These are phyloP conservation scores for Akanthomyces lecanii DNA, from an alignment of 2,329 filamentous ascomycete species.

Conservation along the genomic window DNA sequence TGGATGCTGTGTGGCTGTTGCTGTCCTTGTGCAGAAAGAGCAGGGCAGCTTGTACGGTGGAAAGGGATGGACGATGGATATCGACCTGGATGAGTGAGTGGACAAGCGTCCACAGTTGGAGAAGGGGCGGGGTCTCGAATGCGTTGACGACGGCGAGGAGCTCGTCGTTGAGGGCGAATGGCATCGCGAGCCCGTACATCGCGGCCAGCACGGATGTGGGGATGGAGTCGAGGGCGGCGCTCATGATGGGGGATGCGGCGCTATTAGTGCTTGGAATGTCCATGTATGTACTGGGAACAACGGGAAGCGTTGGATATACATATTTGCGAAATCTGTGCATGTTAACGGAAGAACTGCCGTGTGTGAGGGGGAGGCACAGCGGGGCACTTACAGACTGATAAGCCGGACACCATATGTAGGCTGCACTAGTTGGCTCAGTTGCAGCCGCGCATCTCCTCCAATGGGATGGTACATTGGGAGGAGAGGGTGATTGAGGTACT, in stretches of 20 bases:
- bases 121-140: constrained; percentile 5
- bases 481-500: constrained; percentile 1
- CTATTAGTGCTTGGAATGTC: not conserved
- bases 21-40: constrained; percentile 18
- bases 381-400: constrained; percentile 13
- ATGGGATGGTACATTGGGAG: not conserved
- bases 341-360: not conserved
- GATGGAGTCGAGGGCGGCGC: constrained; percentile 9
- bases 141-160: constrained; percentile 10
- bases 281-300: constrained; percentile 17
- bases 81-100: constrained; percentile 14
- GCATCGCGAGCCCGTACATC: constrained; percentile 19
- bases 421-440: constrained; percentile 12
- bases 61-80: constrained; percentile 12
- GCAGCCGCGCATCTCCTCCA: not conserved
- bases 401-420: constrained; percentile 15
- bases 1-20: not conserved
- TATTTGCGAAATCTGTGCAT: constrained; percentile 17
- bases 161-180: constrained; percentile 18
- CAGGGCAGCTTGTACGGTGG: constrained; percentile 14
- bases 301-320: constrained; percentile 18
- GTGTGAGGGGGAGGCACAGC: not conserved
- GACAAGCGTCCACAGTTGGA: constrained; percentile 17
- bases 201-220: constrained; percentile 17
- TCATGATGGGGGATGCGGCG: not conserved